Percentiles rank a stretch among this genome's conserved stretches.
These are phyloP conservation scores for Ogataea haglerorum DNA, from an alignment of 805 yeast species.

Conservation along the genomic window DNA sequence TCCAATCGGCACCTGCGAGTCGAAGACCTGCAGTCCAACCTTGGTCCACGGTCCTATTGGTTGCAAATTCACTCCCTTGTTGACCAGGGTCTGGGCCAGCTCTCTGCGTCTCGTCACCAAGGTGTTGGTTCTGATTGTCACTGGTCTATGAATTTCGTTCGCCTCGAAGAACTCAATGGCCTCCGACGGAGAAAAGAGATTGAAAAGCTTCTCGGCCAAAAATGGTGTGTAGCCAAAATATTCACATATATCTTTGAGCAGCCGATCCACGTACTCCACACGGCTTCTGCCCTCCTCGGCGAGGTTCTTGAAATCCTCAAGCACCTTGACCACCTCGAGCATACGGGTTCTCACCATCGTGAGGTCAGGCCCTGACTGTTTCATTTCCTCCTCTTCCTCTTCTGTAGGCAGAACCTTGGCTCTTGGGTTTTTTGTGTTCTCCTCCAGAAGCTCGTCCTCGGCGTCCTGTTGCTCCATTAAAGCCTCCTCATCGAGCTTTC, in stretches of 20 bases:
- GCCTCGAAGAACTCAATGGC: constrained; percentile 99
- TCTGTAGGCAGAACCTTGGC: constrained; percentile 73
- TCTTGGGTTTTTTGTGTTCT: constrained; percentile 60
- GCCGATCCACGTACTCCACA: constrained; percentile 73
- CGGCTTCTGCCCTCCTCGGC: constrained; percentile 87
- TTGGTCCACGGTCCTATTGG: constrained; percentile 98
- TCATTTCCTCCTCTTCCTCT: constrained; percentile 57
- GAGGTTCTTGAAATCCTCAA: constrained; percentile 80
- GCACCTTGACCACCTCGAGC: constrained; percentile 90
- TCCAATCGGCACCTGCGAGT: constrained; percentile 99
- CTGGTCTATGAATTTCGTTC: constrained; percentile 93
- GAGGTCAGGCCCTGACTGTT: constrained; percentile 63
- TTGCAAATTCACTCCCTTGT: constrained; percentile 95
- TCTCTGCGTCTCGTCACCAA: constrained; percentile 92
- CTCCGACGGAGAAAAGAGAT: constrained; percentile 89
- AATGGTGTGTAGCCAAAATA: constrained; percentile 92
- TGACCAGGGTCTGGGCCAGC: constrained; percentile 89
- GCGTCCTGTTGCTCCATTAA: constrained; percentile 61
- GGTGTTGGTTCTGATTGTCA: constrained; percentile 97
- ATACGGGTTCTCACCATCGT: constrained; percentile 87
- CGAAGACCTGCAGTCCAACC: constrained; percentile 95
- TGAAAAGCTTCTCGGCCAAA: constrained; percentile 90
- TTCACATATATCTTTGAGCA: constrained; percentile 81
- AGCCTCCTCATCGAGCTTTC: constrained; percentile 57
- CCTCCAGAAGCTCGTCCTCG: constrained; percentile 57